phyloP scores from a whole-genome alignment of 768 basidiomycete genomes.

The Boletales sp. region DNA sequence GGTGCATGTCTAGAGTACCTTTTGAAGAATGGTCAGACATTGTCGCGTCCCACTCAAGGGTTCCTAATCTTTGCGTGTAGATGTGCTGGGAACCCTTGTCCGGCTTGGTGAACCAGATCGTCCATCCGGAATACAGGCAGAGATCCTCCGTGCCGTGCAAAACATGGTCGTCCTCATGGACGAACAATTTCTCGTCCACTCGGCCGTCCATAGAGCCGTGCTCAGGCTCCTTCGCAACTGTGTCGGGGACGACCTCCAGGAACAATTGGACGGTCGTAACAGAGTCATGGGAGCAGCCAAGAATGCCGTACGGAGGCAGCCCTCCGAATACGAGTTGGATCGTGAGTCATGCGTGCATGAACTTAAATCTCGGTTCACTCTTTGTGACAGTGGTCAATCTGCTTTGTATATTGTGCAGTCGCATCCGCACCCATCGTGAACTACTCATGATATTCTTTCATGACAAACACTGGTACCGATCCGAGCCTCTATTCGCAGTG shows the following conservation, averaged over 20 bases:
- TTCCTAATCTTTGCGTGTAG: conserved; percentile 34
- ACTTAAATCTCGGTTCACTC: conserved; percentile 3
- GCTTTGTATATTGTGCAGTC: conserved; percentile 87
- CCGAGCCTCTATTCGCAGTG: conserved; percentile 69
- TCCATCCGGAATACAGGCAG: conserved; percentile 87
- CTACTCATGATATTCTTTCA: conserved; percentile 97
- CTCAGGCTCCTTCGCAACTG: conserved; percentile 81
- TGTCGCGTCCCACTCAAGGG: neutral
- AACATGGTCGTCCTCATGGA: conserved; percentile 91
- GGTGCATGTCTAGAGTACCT: conserved; percentile 90
- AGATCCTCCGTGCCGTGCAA: conserved; percentile 81
- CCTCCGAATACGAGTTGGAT: conserved; percentile 89
- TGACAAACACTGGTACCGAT: conserved; percentile 84
- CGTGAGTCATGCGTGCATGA: conserved; percentile 44
- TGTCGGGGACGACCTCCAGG: conserved; percentile 89
- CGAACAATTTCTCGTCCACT: conserved; percentile 90
- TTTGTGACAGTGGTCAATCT: conserved; percentile 73
- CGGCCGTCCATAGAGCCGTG: conserved; percentile 85
- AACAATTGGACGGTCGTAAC: conserved; percentile 75
- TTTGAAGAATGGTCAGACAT: conserved; percentile 70
- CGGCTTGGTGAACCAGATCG: conserved; percentile 81
- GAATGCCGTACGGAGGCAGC: conserved; percentile 58
- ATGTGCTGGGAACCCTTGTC: conserved; percentile 82
- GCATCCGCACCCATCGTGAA: conserved; percentile 85
- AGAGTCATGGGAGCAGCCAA: conserved; percentile 84